Evolutionary conservation across 2,329 filamentous ascomycete genomes (phyloP), one percentile per base, ranked within the genome.

Genomic region (Pyricularia grisea): DNA sequence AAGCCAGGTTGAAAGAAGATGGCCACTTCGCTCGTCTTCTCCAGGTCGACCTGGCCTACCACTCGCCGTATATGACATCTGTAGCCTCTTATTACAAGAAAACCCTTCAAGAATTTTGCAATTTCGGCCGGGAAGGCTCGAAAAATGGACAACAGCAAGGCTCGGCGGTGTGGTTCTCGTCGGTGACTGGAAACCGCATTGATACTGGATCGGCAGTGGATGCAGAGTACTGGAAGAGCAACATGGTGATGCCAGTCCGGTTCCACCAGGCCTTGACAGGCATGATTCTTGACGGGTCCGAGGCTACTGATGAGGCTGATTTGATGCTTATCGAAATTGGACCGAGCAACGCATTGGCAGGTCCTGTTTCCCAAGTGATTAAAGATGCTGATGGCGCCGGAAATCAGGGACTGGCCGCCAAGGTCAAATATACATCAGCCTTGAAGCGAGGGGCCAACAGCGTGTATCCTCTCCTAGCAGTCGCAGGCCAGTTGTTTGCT

Each of bases 371-470:
- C 64, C 71, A 75, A 65, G 72, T 70, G 58, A 61, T 68, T 27
- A 71, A 70, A 23, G 4, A 61, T 12, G 58, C 14, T 4, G 58
- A 61, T 7, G 14, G 14, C 10, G n/a, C 23, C 25, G 58, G 58
- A 9, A 23, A 61, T 5, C 5, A 27, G 10, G 58, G 70, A 20
- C 50, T 25, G 31, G 42, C 58, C 3, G 28, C 67, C 30, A 67
- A 67, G 11, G 70, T 70, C 63, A 61, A 66, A 79, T 81, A 66
- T 78, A 77, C 70, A 78, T 81, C 72, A 78, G 78, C 69, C 76
- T 79, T 70, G 77, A 75, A 36, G 74, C 75, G 68, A 68, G 33
- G 68, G 33, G 27, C 66, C 65, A 50, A 70, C 61, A 67, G 60
- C 6, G 50, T 30, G 11, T 33, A 55, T 23, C 17, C 50, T 20